Base-by-base conservation (phyloP, 257 asterid genomes). In the Solanum paucissectum region DNA sequence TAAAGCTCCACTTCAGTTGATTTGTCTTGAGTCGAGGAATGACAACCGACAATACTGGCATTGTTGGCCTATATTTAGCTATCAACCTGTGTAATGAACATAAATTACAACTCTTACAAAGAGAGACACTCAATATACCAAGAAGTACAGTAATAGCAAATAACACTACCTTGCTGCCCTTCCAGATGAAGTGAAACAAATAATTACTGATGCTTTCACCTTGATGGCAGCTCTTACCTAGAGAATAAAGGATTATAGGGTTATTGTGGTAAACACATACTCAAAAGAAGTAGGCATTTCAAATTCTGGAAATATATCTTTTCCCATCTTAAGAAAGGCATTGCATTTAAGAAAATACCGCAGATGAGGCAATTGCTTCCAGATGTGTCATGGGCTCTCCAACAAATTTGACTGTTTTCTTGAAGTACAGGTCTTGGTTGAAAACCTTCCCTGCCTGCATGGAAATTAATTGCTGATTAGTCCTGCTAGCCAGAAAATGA, bases 171-270 rank as follows among this genome's bases (percentile, higher is more conserved):
- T 94, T 87, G 99, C 99, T 72, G 99, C 96, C 91, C 98, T 93
- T 88, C 99, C 99, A 72, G 99, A 95, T 42, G 98, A 95, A 52
- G 99, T 95, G 87, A 95, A 96, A 90, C 98, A 95, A 76, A 96
- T 94, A 87, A 96, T 96, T 72, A 94, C 99, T 46, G 99, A 96
- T 82, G 99, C 98, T 92, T 95, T 96, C 87, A 95, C 99, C 88
- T 96, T 96, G 86, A 96, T 92, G 87, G 98, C 99, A 2, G 99
- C 98, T 27, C 99, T 92, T n/a, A 96, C 99, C 99, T 96, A 86
- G 69, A 87, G 52, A 87, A 73, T 6, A 52, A 44, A 38, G 66
- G 87, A 21, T 49, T 49, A 29, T 10, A 82, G 42, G n/a, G 69
- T 82, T 82, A 81, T 29, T 81, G 66, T 2, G 10, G 44, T 74